Base-by-base conservation (phyloP, 2,329 filamentous ascomycete species). In the Colletotrichum higginsianum region DNA sequence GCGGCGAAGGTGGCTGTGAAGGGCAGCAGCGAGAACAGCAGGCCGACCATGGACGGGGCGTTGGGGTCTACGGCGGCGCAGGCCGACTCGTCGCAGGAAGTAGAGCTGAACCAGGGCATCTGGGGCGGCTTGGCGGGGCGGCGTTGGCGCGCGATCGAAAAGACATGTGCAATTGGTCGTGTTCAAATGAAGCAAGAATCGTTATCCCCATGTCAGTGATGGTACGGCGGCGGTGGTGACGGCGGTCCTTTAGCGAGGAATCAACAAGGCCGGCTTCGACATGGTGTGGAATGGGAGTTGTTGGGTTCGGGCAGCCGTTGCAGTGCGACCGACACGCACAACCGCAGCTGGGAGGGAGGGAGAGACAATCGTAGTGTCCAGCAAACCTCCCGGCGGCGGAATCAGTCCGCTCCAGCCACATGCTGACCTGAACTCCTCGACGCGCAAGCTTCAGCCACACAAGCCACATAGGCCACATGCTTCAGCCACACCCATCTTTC, bases 1-100 rank as follows among this genome's bases (percentile, higher is more conserved):
- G 88, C 77, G 73, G 89, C 74, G 81, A 96, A 96, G 47, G 93
- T 93, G 70, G 90, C 80, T 70, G 93, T 79, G 80, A 96, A 94
- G 0, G 94, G 93, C 4, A 89, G 86, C 30, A 94, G 89, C 69
- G 93, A 86, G 61, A 91, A 75, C 47, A 90, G 79, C 42, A 86
- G 83, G 55, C 86, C 82, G 46, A 86, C 77, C 50, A 82, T 78
- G 16, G 71, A 73, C 63, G 85, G 77, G 62, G 81, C 78, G 66
- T 77, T 76, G 42, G 86, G 82, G 53, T 83, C 79, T 64, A 83
- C 78, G 67, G 86, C 81, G 72, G 85, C 83, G 77, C 91, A 92
- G 71, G 84, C 83, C 81, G 90, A 89, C 77, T 87, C 86, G 79
- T 86, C 86, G 84, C 90, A 92, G 75, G 83, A 80, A 75, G 83